A percentile compares a stretch with the other conserved stretches of the same genome.
phyloP scores from a whole-genome alignment of 1,284 basidiomycete genomes.

The Rhizopogon parksii region DNA sequence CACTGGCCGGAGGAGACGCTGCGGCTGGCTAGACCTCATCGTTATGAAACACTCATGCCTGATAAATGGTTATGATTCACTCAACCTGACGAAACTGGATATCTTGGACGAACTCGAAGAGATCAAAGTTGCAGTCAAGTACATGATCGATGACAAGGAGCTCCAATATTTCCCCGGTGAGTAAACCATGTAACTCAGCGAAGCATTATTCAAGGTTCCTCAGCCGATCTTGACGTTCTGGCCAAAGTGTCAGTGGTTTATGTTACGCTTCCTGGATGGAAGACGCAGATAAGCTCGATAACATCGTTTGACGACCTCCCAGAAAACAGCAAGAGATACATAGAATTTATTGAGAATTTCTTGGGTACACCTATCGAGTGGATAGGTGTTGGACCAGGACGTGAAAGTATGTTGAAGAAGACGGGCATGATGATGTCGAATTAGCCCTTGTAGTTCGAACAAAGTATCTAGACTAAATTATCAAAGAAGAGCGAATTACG shows the following conservation, averaged over 20 bases:
- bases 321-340: slow-evolving; percentile 79
- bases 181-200: slow-evolving; percentile 19
- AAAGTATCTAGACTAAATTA: not conserved
- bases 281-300: slow-evolving; percentile 66
- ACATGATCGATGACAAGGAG: slow-evolving; percentile 73
- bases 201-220: not conserved
- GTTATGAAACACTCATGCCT: slow-evolving; percentile 89
- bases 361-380: slow-evolving; percentile 80
- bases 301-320: slow-evolving; percentile 78
- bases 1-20: slow-evolving; percentile 87
- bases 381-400: slow-evolving; percentile 85
- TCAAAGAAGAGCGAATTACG: not conserved
- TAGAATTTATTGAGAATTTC: slow-evolving; percentile 83
- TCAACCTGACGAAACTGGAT: slow-evolving; percentile 97
- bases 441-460: slow-evolving; percentile 10
- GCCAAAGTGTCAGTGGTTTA: slow-evolving; percentile 84
- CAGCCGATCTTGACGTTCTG: slow-evolving; percentile 82
- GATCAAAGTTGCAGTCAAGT: slow-evolving; percentile 86
- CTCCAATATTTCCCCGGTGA: slow-evolving; percentile 84
- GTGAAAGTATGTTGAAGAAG: slow-evolving; percentile 70
- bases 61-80: slow-evolving; percentile 92
- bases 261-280: slow-evolving; percentile 90
- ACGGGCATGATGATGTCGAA: slow-evolving; percentile 14
- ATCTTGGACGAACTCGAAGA: slow-evolving; percentile 82
- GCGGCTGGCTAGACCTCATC: slow-evolving; percentile 96